Percentiles rank a stretch among this genome's conserved stretches.
phyloP scores from a whole-genome alignment of 2,329 filamentous ascomycete species.

The Colletotrichum chrysophilum region DNA sequence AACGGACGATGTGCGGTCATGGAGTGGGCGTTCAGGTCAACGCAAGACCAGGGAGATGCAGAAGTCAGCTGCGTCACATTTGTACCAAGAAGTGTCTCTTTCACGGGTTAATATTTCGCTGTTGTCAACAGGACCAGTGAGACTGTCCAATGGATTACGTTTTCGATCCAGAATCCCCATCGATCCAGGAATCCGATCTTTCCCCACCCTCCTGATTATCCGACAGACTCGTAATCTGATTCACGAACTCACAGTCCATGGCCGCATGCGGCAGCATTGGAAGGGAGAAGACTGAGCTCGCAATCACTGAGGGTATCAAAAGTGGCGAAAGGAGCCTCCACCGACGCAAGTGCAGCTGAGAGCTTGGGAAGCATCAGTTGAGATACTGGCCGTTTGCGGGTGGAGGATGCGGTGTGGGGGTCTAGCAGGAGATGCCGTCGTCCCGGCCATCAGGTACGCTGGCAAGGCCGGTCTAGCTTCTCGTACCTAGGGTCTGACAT shows the following conservation, averaged over 20 bases:
- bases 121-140: background rate
- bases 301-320: background rate
- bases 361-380: background rate
- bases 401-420: background rate
- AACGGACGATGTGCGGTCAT: background rate
- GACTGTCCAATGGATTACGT: background rate
- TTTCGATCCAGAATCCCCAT: background rate
- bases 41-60: background rate
- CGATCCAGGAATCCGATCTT: background rate
- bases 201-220: background rate
- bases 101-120: background rate
- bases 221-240: background rate
- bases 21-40: background rate
- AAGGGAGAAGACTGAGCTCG: background rate
- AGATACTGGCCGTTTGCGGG: conserved; percentile 2
- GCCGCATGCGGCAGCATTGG: background rate
- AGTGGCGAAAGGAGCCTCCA: background rate
- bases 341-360: background rate
- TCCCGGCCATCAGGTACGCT: background rate
- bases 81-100: background rate
- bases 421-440: background rate
- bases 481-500: background rate
- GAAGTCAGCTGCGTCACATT: background rate
- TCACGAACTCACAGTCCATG: background rate
- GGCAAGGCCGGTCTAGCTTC: background rate